Evolutionary conservation across 2,329 filamentous ascomycete genomes (phyloP), one percentile per base, ranked within the genome.

Genomic region (Xylogone sp.): DNA sequence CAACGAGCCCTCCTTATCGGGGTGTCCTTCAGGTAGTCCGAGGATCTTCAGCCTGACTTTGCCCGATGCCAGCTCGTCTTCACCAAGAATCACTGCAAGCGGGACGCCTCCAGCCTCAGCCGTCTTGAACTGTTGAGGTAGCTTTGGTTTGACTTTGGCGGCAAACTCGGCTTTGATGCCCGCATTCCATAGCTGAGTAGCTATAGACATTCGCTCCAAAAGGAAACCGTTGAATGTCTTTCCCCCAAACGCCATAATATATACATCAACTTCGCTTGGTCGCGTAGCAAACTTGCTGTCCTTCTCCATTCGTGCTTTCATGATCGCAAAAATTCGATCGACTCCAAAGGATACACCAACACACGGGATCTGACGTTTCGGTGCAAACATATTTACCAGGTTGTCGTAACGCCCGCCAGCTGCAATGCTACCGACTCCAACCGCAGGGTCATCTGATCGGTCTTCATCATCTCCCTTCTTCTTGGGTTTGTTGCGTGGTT

Each of bases 341-440:
- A 97, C 90, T 50, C 93, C 93, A 65, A 97, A 97, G 1, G 92
- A 96, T 60, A 96, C 88, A 56, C 89, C 89, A 5, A 94, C 88
- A 61, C 89, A 93, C n/a, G 90, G 93, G 51, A 97, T 90, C 66
- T 92, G 85, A 20, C 76, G 81, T 73, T 92, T 93, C 62, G 86
- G 86, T 51, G 83, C 86, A 75, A 96, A 97, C 90, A 96, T 96
- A 72, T 88, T 88, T 4, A 97, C 93, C 3, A 97, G 80, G 66
- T 94, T 87, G 70, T 97, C 93, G 69, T 97, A 97, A 55, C 92
- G 86, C 43, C 91, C 90, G 65, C 91, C 92, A 3, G 91, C 92
- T 43, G 91, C 92, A 45, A 96, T 86, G 66, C 88, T 93, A 56
- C 91, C 92, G 10, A 96, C 88, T 47, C 90, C 89, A 29, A 94